phyloP scores from a whole-genome alignment of 441 rosid genomes.

The Erodium texanum region DNA sequence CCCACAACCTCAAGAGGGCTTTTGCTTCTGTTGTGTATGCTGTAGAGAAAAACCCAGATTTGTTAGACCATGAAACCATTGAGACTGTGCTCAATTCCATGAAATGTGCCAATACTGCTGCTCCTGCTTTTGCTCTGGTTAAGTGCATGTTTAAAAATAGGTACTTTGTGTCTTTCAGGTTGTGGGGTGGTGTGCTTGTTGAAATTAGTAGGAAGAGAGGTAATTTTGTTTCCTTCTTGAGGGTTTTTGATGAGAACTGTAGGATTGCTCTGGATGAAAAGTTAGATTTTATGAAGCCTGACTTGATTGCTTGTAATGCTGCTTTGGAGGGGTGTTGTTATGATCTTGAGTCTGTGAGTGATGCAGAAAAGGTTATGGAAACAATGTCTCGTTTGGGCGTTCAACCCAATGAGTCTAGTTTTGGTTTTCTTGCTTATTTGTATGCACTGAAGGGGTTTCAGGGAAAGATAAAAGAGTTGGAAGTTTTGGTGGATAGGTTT shows the following conservation, averaged over 20 bases:
- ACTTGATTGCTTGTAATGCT: constrained; percentile 57
- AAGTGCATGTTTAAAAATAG: constrained; percentile 71
- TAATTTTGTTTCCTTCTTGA: constrained; percentile 37
- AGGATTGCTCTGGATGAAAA: constrained; percentile 68
- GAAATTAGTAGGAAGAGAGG: constrained; percentile 47
- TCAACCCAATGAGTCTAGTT: constrained; percentile 61
- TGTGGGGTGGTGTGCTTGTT: constrained; percentile 61
- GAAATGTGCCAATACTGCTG: constrained; percentile 47
- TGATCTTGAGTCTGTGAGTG: constrained; percentile 45
- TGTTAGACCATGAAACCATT: constrained; percentile 50
- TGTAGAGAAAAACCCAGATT: constrained; percentile 51
- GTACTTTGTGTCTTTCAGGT: constrained; percentile 64
- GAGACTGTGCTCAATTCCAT: constrained; percentile 46
- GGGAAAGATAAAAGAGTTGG: constrained; percentile 57
- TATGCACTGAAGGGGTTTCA: constrained; percentile 58
- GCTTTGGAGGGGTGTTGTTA: constrained; percentile 66
- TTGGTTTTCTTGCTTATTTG: constrained; percentile 69
- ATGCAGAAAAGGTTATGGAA: constrained; percentile 61
- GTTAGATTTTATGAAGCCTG: constrained; percentile 68
- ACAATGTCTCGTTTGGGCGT: constrained; percentile 63
- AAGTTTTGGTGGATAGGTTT: constrained; percentile 44
- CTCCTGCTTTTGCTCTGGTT: constrained; percentile 78
- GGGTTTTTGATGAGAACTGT: constrained; percentile 61
- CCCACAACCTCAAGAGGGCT: constrained; percentile 77
- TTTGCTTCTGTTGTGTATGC: constrained; percentile 72